Conservation (phyloP, 2,329 filamentous ascomycete genomes). For the Pseudopyricularia cyperi region DNA sequence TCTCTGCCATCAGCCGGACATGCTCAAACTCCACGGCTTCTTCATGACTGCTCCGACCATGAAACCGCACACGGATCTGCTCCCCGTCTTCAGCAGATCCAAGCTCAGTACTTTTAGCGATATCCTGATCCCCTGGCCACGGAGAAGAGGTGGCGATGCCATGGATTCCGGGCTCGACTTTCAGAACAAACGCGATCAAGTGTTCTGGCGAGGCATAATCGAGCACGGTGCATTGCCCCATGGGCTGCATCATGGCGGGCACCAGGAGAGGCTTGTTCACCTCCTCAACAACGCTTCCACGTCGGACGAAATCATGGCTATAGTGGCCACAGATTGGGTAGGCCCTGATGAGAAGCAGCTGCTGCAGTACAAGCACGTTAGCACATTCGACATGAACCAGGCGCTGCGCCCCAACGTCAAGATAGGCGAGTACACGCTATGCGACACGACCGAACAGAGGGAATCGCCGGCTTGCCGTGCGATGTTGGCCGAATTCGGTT, state of each 20-base stretch:
- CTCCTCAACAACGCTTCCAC: conserved; percentile 46
- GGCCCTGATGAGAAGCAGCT: conserved; percentile 12
- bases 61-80: conserved; percentile 48
- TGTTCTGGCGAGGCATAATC: conserved; percentile 67
- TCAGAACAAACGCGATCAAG: conserved; percentile 43
- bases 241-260: conserved; percentile 52
- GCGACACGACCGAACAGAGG: conserved; percentile 21
- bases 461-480: neutral
- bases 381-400: conserved; percentile 37
- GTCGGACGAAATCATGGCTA: conserved; percentile 34
- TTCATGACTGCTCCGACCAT: conserved; percentile 51
- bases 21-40: conserved; percentile 61
- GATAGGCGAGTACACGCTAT: conserved; percentile 34
- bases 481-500: conserved; percentile 28
- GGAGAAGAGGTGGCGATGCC: neutral
- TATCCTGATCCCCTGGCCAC: conserved; percentile 57
- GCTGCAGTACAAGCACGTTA: conserved; percentile 38
- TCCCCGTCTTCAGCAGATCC: conserved; percentile 65
- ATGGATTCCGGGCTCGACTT: conserved; percentile 37
- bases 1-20: conserved; percentile 65
- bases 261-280: conserved; percentile 59
- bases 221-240: conserved; percentile 37
- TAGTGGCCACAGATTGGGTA: conserved; percentile 26
- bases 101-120: conserved; percentile 64
- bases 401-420: conserved; percentile 42